Evolutionary conservation across 1,284 basidiomycete genomes (phyloP).

Genomic region (Ceratobasidium theobromae): DNA sequence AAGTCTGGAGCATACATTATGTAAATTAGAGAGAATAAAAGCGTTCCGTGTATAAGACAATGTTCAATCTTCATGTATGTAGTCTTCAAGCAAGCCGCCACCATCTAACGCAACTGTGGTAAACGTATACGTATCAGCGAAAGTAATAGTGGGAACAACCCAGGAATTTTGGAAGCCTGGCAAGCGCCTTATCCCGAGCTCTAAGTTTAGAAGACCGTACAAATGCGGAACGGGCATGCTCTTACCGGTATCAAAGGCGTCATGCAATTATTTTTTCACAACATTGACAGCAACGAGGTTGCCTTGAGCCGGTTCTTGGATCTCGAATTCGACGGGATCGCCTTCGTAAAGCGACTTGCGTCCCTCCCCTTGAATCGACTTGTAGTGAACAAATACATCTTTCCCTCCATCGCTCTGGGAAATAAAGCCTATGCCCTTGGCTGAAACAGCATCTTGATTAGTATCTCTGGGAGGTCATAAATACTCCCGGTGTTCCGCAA

Average conservation of each 20-base stretch:
- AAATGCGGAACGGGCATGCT: too few species aligned
- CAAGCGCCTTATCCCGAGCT: not conserved
- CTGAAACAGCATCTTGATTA: conserved; percentile 3
- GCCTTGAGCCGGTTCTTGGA: conserved; percentile 4
- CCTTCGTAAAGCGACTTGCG: conserved; percentile 29
- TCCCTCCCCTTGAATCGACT: conserved; percentile 16
- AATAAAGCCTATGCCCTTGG: conserved; percentile 30
- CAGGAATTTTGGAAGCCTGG: too few species aligned
- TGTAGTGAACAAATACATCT: conserved; percentile 31
- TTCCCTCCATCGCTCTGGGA: conserved; percentile 12
- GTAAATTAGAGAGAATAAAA: too few species aligned
- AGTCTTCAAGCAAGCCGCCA: too few species aligned
- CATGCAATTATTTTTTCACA: conserved; percentile 23
- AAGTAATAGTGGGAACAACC: too few species aligned
- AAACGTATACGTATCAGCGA: too few species aligned
- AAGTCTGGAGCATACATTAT: too few species aligned
- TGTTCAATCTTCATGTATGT: too few species aligned
- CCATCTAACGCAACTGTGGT: too few species aligned
- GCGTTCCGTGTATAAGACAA: too few species aligned
- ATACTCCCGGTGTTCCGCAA: not conserved
- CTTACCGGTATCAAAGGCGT: too few species aligned
- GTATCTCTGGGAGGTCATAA: too few species aligned
- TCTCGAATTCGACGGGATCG: conserved; percentile 26
- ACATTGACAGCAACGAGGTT: conserved; percentile 4
- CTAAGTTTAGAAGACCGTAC: not conserved